Evolutionary conservation across 768 basidiomycete genomes (phyloP), one percentile per base, ranked within the genome.

Genomic region (Imleria badia): DNA sequence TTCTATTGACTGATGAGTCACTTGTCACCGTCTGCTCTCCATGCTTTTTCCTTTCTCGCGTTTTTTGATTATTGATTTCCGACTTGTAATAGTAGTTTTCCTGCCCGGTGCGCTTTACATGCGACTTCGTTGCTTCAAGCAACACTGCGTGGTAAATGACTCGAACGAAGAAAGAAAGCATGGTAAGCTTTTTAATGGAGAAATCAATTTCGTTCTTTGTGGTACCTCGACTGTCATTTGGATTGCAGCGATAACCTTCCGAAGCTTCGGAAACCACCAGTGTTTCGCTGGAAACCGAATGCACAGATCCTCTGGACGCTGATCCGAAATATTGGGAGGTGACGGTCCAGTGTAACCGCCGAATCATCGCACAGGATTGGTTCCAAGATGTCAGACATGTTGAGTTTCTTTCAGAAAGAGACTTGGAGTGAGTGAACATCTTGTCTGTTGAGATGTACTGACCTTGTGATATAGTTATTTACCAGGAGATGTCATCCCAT

Each of bases 351-450:
- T 72, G 65, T 52, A 96, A 94, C 59, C 72, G 74, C 20, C 77
- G 94, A 12, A 89, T 90, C 22, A 98, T 94, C 0, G 74, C 82
- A 0, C 68, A 75, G 15, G 87, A 85, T 45, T 98, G 96, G 95
- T 89, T 82, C 65, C 97, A 98, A 74, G 95, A 98, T 58, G 96
- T 97, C 12, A 81, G 95, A 31, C 90, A 94, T 67, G 70, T 99
- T 7, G 91, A 94, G 66, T 79, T 98, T 44, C 75, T 83, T 14
- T 82, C 91, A 15, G 79, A 85, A 23, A 74, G 84, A 30, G 77
- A 84, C 29, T 71, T 91, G 7, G 64, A 72, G 91, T 92, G 60
- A 51, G 81, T 5, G 71, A 9, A n/a, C 13, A 4, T 35, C 70
- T 38, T 41, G 17, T 48, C 17, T 43, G 19, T 29, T 11, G 11